Conservation (phyloP, 169 alveolate genomes). For the Eimeria necatrix region DNA sequence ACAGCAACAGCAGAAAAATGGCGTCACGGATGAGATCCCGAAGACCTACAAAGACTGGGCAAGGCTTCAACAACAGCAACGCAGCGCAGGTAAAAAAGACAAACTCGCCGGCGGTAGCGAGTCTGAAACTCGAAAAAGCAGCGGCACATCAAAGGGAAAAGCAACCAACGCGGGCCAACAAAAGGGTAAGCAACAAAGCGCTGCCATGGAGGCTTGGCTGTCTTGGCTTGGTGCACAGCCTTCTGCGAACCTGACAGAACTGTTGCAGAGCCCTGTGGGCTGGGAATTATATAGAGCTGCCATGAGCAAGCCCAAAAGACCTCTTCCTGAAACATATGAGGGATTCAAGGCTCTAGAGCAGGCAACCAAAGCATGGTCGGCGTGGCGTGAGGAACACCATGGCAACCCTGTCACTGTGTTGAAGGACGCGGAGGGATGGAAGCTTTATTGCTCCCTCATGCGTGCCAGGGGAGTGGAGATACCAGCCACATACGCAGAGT, state of each 20-base stretch:
- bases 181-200: slow-evolving; percentile 59
- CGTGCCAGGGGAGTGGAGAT: slow-evolving; percentile 50
- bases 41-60: slow-evolving; percentile 73
- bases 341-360: slow-evolving; percentile 63
- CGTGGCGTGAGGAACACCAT: slow-evolving; percentile 79
- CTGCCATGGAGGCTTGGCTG: slow-evolving; percentile 75
- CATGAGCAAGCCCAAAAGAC: slow-evolving; percentile 67
- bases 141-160: background rate
- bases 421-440: slow-evolving; percentile 69
- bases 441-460: slow-evolving; percentile 61
- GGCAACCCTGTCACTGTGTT: slow-evolving; percentile 65
- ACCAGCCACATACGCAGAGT: slow-evolving; percentile 77
- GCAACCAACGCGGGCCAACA: background rate
- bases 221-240: slow-evolving; percentile 60
- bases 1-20: slow-evolving; percentile 72
- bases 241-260: slow-evolving; percentile 48
- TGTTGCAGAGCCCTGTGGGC: slow-evolving; percentile 69
- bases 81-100: slow-evolving; percentile 18
- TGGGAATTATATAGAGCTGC: slow-evolving; percentile 76
- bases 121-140: slow-evolving; percentile 22
- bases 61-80: slow-evolving; percentile 71
- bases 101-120: slow-evolving; percentile 19
- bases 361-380: slow-evolving; percentile 73
- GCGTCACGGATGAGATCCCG: slow-evolving; percentile 59
- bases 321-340: slow-evolving; percentile 72